phyloP scores from a whole-genome alignment of 129 eudicot species.

The Scalesia atractyloides region DNA sequence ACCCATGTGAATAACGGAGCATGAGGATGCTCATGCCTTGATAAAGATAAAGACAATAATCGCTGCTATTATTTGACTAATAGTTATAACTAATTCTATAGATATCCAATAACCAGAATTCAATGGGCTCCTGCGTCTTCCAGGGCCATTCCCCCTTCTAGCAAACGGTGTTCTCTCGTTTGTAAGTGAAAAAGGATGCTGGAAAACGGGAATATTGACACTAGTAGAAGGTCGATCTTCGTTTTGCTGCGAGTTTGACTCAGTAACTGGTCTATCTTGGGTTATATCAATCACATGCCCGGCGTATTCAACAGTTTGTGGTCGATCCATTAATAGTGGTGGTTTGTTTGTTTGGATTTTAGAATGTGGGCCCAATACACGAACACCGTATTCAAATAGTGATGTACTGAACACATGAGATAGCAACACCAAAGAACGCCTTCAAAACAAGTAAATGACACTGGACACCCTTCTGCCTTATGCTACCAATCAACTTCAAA shows the following conservation, averaged over 20 bases:
- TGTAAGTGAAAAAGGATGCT: conserved; percentile 47
- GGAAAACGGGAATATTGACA: conserved; percentile 47
- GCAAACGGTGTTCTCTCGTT: conserved; percentile 54
- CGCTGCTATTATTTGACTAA: conserved; percentile 85
- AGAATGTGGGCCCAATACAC: conserved; percentile 52
- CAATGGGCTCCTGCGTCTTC: conserved; percentile 80
- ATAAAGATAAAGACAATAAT: conserved; percentile 64
- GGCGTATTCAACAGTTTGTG: conserved; percentile 41
- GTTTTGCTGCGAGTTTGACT: conserved; percentile 37
- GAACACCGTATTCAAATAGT: conserved; percentile 57
- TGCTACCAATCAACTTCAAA: conserved; percentile 7
- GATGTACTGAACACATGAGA: conserved; percentile 54
- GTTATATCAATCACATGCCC: conserved; percentile 78
- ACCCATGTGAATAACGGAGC: conserved; percentile 86
- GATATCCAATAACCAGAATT: conserved; percentile 97
- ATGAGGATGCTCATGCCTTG: conserved; percentile 77
- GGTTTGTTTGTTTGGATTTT: conserved; percentile 42
- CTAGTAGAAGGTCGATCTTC: conserved; percentile 69
- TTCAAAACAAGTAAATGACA: conserved; percentile 10
- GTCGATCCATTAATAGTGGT: conserved; percentile 61
- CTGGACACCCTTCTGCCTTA: not conserved
- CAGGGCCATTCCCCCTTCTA: conserved; percentile 68
- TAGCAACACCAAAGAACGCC: conserved; percentile 21
- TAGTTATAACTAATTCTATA: conserved; percentile 72
- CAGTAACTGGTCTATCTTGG: conserved; percentile 50